Percentiles rank a stretch among this genome's conserved stretches.
phyloP scores from a whole-genome alignment of 2,329 filamentous ascomycete species.

The Neurospora sp. region DNA sequence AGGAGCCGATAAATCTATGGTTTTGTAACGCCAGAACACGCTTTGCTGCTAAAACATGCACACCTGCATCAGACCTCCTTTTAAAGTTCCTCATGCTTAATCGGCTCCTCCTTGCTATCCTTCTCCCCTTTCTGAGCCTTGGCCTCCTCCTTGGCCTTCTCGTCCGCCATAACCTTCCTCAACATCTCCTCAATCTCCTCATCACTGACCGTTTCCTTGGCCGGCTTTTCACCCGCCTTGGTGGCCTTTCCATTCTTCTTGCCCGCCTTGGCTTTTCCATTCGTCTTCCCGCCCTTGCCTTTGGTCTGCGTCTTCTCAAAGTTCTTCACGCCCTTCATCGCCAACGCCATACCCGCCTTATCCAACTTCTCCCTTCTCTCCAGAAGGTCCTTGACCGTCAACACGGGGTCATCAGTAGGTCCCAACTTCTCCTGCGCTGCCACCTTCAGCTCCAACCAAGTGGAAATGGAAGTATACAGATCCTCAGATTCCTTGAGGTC shows the following conservation, averaged over 20 bases:
- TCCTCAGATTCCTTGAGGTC: slow-evolving; percentile 60
- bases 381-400: slow-evolving; percentile 62
- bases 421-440: slow-evolving; percentile 60
- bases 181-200: slow-evolving; percentile 43
- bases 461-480: slow-evolving; percentile 49
- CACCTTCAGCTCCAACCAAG: slow-evolving; percentile 68
- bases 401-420: slow-evolving; percentile 61
- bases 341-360: slow-evolving; percentile 57
- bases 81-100: slow-evolving; percentile 8
- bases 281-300: slow-evolving; percentile 18
- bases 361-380: slow-evolving; percentile 61
- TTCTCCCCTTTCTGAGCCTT: slow-evolving; percentile 12
- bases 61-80: background rate
- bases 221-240: slow-evolving; percentile 29
- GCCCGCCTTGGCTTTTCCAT: slow-evolving; percentile 13
- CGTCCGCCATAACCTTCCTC: slow-evolving; percentile 29
- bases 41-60: background rate
- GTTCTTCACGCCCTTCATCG: slow-evolving; percentile 56
- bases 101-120: slow-evolving; percentile 16
- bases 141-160: slow-evolving; percentile 10
- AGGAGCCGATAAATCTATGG: background rate
- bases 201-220: slow-evolving; percentile 31
- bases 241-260: slow-evolving; percentile 21
- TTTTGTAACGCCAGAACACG: background rate
- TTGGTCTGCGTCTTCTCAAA: slow-evolving; percentile 38